Percentiles rank a stretch among this genome's conserved stretches.
Evolutionary conservation across 176 grass and related monocot genomes (phyloP).

Genomic region (Zea mays): Zm-B73-REFERENCE-NAM-5.0 NC_050098.1:217807501-217808000

Average conservation of each 20-base stretch:
- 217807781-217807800: constrained; percentile 6
- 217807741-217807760: not conserved
- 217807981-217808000: not conserved
- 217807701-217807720: not conserved
- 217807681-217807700: not conserved
- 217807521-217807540: not conserved
- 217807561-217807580: not conserved
- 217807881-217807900: constrained; percentile 16
- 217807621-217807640: not conserved
- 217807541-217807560: not conserved
- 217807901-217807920: constrained; percentile 53
- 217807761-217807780: not conserved
- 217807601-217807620: not conserved
- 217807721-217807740: not conserved
- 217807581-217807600: not conserved
- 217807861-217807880: not conserved
- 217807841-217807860: not conserved
- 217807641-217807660: not conserved
- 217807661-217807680: not conserved
- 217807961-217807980: not conserved
- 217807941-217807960: constrained; percentile 29
- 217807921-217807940: constrained; percentile 54
- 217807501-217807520: not conserved
- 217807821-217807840: not conserved
- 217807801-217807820: too few relatives aligned